These are phyloP conservation scores for Phytophthora parvispora DNA, from an alignment of 352 stramenopile genomes.

Conservation along the genomic window DNA sequence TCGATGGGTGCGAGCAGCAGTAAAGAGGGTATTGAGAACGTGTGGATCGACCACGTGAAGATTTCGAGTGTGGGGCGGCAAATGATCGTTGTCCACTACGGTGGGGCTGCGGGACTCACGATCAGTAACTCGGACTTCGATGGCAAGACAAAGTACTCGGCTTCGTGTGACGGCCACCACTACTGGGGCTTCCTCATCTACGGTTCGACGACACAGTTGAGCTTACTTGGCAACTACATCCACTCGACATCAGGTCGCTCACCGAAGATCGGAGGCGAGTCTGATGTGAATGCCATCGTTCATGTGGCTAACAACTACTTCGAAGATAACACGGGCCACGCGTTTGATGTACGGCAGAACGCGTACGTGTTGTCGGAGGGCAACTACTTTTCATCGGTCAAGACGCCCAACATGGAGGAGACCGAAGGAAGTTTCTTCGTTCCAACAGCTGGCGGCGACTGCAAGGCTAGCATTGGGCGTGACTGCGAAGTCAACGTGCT, in stretches of 20 bases:
- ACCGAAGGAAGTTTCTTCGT: neutral
- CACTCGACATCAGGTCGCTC: slow-evolving; percentile 53
- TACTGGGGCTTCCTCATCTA: slow-evolving; percentile 55
- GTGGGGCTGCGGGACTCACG: slow-evolving; percentile 36
- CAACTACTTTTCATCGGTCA: slow-evolving; percentile 7
- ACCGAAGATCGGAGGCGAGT: slow-evolving; percentile 42
- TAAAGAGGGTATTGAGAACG: slow-evolving; percentile 25
- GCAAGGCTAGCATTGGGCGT: neutral
- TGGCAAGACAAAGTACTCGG: slow-evolving; percentile 6
- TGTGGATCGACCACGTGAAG: slow-evolving; percentile 69
- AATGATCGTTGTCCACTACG: slow-evolving; percentile 46
- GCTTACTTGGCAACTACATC: slow-evolving; percentile 55
- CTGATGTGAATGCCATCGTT: neutral
- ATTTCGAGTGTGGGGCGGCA: slow-evolving; percentile 47
- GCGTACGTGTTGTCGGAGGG: slow-evolving; percentile 3
- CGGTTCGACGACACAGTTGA: slow-evolving; percentile 42
- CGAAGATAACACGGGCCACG: slow-evolving; percentile 2
- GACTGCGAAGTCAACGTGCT: neutral
- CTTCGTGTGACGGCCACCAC: slow-evolving; percentile 22
- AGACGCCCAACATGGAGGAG: neutral
- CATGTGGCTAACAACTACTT: slow-evolving; percentile 11
- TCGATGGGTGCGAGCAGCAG: slow-evolving; percentile 24
- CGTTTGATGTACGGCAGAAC: neutral
- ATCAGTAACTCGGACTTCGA: slow-evolving; percentile 54
- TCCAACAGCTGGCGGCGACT: neutral